phyloP scores from a whole-genome alignment of 2,329 filamentous ascomycete species.

The Paecilomyces formosus region DNA sequence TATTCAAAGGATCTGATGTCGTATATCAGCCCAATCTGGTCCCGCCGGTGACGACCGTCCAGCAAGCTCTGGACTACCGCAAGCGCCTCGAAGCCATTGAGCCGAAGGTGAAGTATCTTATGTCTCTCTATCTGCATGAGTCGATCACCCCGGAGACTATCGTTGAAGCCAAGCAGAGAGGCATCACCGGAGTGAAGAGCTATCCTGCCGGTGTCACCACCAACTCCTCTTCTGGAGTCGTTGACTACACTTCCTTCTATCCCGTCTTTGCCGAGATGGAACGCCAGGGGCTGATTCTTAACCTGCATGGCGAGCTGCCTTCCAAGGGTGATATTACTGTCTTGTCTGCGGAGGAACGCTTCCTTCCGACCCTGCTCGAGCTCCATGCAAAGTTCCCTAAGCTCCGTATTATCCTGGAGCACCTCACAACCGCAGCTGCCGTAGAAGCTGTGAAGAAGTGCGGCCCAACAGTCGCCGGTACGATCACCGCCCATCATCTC shows the following conservation, averaged over 20 bases:
- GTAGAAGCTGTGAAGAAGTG: slow-evolving; percentile 70
- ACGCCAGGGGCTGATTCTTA: slow-evolving; percentile 70
- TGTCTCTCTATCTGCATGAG: slow-evolving; percentile 64
- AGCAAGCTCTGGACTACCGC: slow-evolving; percentile 60
- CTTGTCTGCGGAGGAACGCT: slow-evolving; percentile 65
- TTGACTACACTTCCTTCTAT: slow-evolving; percentile 38
- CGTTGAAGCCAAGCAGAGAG: slow-evolving; percentile 62
- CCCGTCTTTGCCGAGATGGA: slow-evolving; percentile 85
- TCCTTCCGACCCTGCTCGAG: slow-evolving; percentile 69
- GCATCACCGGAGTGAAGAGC: slow-evolving; percentile 58
- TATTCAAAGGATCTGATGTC: background rate
- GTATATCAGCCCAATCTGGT: slow-evolving; percentile 53
- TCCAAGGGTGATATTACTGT: slow-evolving; percentile 43
- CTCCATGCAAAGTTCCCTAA: slow-evolving; percentile 69
- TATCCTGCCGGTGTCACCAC: slow-evolving; percentile 45
- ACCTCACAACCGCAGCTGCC: slow-evolving; percentile 79
- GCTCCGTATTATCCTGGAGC: slow-evolving; percentile 57
- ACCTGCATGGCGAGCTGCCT: slow-evolving; percentile 87
- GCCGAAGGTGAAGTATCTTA: slow-evolving; percentile 59
- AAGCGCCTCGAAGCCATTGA: slow-evolving; percentile 53
- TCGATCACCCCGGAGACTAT: slow-evolving; percentile 63
- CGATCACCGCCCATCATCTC: slow-evolving; percentile 78
- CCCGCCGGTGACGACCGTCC: slow-evolving; percentile 55
- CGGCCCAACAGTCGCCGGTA: slow-evolving; percentile 62
- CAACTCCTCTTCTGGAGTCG: slow-evolving; percentile 47